phyloP scores from a whole-genome alignment of 768 basidiomycete genomes.

The Hemileccinum rubropunctum region DNA sequence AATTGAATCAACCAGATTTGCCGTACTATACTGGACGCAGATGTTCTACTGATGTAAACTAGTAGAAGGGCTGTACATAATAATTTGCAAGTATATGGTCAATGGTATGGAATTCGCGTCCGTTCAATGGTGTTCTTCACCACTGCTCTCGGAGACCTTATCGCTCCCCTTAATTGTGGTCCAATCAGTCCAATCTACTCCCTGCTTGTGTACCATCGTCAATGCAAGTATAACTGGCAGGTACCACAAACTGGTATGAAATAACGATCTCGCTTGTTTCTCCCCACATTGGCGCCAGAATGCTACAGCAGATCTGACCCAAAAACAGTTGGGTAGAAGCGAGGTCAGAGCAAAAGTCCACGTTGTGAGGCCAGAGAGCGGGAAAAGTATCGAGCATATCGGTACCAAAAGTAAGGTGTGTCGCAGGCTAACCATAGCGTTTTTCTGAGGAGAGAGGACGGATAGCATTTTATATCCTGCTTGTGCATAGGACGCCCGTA shows the following conservation, averaged over 20 bases:
- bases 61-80: no score
- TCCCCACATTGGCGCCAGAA: conserved; percentile 76
- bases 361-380: conserved; percentile 90
- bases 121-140: not conserved
- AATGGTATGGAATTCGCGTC: not conserved
- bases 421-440: conserved; percentile 81
- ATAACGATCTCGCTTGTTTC: conserved; percentile 73
- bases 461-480: conserved; percentile 94
- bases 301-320: conserved; percentile 62
- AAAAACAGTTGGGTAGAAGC: conserved; percentile 70
- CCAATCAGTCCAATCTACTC: conserved; percentile 74
- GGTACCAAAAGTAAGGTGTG: conserved; percentile 76
- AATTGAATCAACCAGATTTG: no score
- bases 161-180: not conserved
- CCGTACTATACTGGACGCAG: no score
- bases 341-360: conserved; percentile 83
- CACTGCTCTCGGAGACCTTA: not conserved
- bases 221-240: conserved; percentile 84
- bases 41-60: no score
- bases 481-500: conserved; percentile 86
- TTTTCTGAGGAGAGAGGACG: conserved; percentile 72
- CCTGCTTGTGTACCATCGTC: conserved; percentile 95
- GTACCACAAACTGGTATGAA: conserved; percentile 85
- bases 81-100: not conserved
- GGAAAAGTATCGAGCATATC: conserved; percentile 76